phyloP scores from a whole-genome alignment of 768 basidiomycete genomes.

The Leccinum sublutescens region DNA sequence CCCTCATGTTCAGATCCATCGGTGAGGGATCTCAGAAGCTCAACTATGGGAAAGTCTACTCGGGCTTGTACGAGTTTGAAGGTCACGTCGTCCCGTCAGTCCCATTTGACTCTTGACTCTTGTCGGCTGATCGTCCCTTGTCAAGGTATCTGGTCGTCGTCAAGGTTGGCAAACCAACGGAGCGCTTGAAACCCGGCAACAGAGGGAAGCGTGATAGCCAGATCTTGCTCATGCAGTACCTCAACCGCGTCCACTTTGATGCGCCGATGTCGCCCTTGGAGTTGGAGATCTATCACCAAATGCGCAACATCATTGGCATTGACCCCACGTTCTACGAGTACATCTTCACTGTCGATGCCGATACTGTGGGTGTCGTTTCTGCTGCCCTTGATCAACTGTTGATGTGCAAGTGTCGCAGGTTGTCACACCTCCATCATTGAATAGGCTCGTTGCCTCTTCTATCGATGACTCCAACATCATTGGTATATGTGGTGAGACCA shows the following conservation, averaged over 20 bases:
- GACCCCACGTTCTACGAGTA: constrained; percentile 77
- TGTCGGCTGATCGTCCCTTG: constrained; percentile 1
- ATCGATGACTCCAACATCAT: constrained; percentile 62
- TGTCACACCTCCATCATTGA: constrained; percentile 64
- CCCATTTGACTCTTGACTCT: background rate
- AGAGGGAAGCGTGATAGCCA: constrained; percentile 71
- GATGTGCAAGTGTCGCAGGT: constrained; percentile 37
- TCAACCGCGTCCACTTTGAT: constrained; percentile 69
- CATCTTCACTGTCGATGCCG: constrained; percentile 70
- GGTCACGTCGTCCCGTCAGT: constrained; percentile 68
- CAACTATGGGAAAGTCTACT: constrained; percentile 71
- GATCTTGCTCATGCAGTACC: constrained; percentile 61
- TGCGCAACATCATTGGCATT: constrained; percentile 72
- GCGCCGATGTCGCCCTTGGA: constrained; percentile 65
- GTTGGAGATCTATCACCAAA: constrained; percentile 70
- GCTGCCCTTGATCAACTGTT: constrained; percentile 3
- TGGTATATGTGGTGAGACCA: constrained; percentile 70
- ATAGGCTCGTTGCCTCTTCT: constrained; percentile 61
- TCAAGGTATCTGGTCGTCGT: constrained; percentile 57
- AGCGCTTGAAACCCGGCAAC: constrained; percentile 64
- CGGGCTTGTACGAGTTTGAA: constrained; percentile 68
- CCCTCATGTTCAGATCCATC: constrained; percentile 65
- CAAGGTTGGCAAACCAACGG: constrained; percentile 67
- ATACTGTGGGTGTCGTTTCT: constrained; percentile 45
- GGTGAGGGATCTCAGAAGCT: constrained; percentile 66